Evolutionary conservation across 2,329 filamentous ascomycete species (phyloP).

Genomic region (Aspergillus jensenii): DNA sequence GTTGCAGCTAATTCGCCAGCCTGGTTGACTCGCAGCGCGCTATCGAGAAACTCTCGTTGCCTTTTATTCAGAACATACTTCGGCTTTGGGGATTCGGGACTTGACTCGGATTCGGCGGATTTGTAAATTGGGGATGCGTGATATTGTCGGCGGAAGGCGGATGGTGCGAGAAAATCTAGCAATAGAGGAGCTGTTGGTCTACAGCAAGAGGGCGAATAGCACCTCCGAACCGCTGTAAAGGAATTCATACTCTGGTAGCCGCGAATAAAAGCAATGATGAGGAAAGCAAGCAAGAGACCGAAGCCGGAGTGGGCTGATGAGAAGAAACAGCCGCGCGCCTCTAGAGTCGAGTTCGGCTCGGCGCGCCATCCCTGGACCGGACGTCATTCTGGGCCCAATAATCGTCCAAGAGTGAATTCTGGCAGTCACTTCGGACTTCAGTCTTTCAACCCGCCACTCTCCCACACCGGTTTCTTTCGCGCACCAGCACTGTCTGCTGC

Average conservation of each 20-base stretch:
- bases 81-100: slow-evolving; percentile 25
- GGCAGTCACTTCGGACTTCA: slow-evolving; percentile 11
- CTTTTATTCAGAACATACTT: slow-evolving; percentile 63
- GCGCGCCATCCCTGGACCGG: slow-evolving; percentile 23
- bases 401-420: slow-evolving; percentile 13
- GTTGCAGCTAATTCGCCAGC: slow-evolving; percentile 96
- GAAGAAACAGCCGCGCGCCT: slow-evolving; percentile 31
- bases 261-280: neutral
- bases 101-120: slow-evolving; percentile 24
- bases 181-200: slow-evolving; percentile 24
- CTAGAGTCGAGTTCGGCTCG: slow-evolving; percentile 24
- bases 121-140: slow-evolving; percentile 30
- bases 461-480: neutral
- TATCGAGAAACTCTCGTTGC: slow-evolving; percentile 73
- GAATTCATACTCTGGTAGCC: slow-evolving; percentile 22
- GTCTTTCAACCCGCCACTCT: slow-evolving; percentile 15
- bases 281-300: neutral
- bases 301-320: slow-evolving; percentile 1
- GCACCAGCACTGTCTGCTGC: neutral
- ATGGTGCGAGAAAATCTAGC: slow-evolving; percentile 40
- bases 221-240: slow-evolving; percentile 23
- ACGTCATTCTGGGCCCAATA: slow-evolving; percentile 29
- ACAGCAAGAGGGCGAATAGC: slow-evolving; percentile 14
- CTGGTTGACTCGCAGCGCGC: slow-evolving; percentile 91
- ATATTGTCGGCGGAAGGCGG: slow-evolving; percentile 23